Evolutionary conservation across 2,329 filamentous ascomycete genomes (phyloP), one percentile per base, ranked within the genome.

Genomic region (Sclerotinia minor): DNA sequence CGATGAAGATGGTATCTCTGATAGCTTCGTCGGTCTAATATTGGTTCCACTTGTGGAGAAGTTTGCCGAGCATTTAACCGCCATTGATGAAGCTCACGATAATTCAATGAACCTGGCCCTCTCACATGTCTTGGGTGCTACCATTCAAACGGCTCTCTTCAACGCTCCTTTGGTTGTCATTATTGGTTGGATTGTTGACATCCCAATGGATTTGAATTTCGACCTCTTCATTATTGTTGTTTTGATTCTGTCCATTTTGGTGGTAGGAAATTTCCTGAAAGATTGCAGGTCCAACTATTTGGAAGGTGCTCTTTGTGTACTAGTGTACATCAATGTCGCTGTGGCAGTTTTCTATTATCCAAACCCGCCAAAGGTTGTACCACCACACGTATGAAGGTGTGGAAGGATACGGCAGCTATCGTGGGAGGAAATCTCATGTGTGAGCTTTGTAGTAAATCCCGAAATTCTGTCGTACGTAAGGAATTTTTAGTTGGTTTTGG

Each of bases 261-360:
- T 93, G 0, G 91, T 96, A 49, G 92, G 93, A 1, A 92, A 92
- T 70, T 96, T 97, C 79, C 80, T 97, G 66, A 84, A 92, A 61
- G 94, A 97, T 76, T 88, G 92, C 72, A 94, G 95, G 82, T 92
- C 88, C 70, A 96, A 97, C 76, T 97, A 96, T 75, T 84, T 97
- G 5, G 94, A 97, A 78, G 94, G 94, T 2, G 85, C 87, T 32
- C 83, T 97, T 24, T 92, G 92, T 72, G 86, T 97, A 24, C 84
- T 91, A 57, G 81, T 88, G 6, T 89, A 88, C 73, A 75, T 87
- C 55, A 83, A 84, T 41, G 86, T 89, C 71, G 85, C 85, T 15
- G 83, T 85, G 1, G 85, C 84, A 1, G 84, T 85, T 1, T 85
- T 79, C 70, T 86, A 83, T 74, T 87, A 84, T 71, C 85, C 85